Evolutionary conservation across 495 filamentous ascomycete genomes (phyloP).

Genomic region (Xylaria flabelliformis): DNA sequence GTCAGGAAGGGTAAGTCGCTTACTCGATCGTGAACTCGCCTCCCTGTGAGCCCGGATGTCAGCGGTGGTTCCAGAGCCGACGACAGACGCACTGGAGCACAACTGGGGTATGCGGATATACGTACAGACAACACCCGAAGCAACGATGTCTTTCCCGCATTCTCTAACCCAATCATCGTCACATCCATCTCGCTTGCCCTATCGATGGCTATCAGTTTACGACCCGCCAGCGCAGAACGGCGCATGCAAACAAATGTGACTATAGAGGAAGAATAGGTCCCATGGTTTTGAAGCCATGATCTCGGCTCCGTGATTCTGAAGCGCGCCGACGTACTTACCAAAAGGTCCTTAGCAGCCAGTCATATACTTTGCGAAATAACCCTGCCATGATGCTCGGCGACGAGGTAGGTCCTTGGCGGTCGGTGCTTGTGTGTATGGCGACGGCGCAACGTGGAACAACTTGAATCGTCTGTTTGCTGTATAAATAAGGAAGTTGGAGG

Average conservation of each 20-base stretch:
- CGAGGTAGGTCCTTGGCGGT: conserved; percentile 4
- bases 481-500: conserved; percentile 7
- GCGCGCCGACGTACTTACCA: conserved; percentile 71
- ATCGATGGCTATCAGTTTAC: conserved; percentile 28
- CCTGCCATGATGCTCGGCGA: conserved; percentile 69
- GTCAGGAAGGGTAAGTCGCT: conserved; percentile 48
- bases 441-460: conserved; percentile 2
- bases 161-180: conserved; percentile 98
- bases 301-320: conserved; percentile 28
- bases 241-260: conserved; percentile 38
- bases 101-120: conserved; percentile 29
- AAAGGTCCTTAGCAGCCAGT: conserved; percentile 97
- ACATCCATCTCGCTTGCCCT: conserved; percentile 99
- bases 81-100: background rate
- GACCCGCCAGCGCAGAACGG: conserved; percentile 30
- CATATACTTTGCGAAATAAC: conserved; percentile 92
- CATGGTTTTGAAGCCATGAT: conserved; percentile 22
- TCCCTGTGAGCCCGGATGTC: conserved; percentile 64
- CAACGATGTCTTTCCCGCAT: conserved; percentile 96
- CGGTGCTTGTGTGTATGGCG: conserved; percentile 14
- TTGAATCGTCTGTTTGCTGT: background rate
- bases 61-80: conserved; percentile 29
- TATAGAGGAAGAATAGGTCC: conserved; percentile 25
- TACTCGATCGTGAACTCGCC: conserved; percentile 99
- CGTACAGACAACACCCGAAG: conserved; percentile 92